Percentiles rank a stretch among this genome's conserved stretches.
Evolutionary conservation across 169 alveolate genomes (phyloP).

Genomic region (Amoebophrya sp.): DNA sequence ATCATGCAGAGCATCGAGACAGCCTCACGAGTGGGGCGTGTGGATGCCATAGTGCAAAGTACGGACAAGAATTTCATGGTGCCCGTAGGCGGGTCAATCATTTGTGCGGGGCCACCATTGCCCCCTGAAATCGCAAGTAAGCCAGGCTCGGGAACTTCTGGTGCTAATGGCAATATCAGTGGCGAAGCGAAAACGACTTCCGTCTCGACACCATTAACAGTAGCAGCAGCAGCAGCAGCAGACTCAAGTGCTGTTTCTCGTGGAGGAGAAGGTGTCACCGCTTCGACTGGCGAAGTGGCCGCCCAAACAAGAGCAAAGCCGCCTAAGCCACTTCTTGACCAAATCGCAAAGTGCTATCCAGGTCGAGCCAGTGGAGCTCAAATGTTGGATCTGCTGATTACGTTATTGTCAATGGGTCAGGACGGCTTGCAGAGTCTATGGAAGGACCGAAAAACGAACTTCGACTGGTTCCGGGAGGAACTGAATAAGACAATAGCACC

Average conservation of each 20-base stretch:
- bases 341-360: constrained; percentile 64
- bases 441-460: background rate
- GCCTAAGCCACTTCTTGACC: constrained; percentile 48
- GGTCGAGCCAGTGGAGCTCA: constrained; percentile 77
- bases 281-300: background rate
- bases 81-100: constrained; percentile 79
- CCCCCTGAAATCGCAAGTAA: background rate
- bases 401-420: constrained; percentile 68
- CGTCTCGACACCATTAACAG: background rate
- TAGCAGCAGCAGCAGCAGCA: background rate
- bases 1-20: constrained; percentile 56
- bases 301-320: background rate
- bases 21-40: constrained; percentile 62
- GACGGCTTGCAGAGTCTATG: background rate
- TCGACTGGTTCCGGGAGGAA: constrained; percentile 27
- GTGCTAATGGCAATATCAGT: background rate
- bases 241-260: background rate
- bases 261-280: background rate
- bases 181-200: background rate
- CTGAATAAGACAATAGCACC: background rate
- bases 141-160: background rate
- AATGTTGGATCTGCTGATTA: constrained; percentile 68
- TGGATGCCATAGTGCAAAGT: constrained; percentile 64
- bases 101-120: constrained; percentile 50
- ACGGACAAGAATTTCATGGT: constrained; percentile 81